phyloP scores from a whole-genome alignment of 2,329 filamentous ascomycete species.

The Colletotrichum caudatum region DNA sequence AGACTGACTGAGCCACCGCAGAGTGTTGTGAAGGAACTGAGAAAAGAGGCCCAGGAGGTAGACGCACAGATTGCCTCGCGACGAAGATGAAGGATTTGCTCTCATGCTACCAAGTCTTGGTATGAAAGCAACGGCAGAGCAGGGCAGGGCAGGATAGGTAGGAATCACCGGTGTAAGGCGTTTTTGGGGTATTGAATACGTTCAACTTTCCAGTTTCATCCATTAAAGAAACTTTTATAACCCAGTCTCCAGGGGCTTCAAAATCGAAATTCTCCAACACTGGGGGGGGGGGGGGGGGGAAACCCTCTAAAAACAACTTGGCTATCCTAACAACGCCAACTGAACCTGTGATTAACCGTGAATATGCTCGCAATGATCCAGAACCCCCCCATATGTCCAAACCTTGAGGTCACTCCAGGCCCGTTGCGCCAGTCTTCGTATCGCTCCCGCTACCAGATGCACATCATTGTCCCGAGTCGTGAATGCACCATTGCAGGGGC shows the following conservation, averaged over 20 bases:
- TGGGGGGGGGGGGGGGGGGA: too few species aligned
- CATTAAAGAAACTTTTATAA: constrained; percentile 35
- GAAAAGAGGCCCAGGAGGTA: constrained; percentile 66
- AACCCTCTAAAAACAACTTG: too few species aligned
- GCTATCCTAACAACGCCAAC: constrained; percentile 27
- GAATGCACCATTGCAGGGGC: constrained; percentile 32
- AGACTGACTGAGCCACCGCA: constrained; percentile 46
- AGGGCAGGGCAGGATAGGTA: constrained; percentile 1
- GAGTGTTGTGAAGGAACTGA: constrained; percentile 71
- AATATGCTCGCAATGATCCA: constrained; percentile 26
- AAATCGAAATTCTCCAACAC: constrained; percentile 1
- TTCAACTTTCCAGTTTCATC: constrained; percentile 10
- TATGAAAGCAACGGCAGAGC: constrained; percentile 22
- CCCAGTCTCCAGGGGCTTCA: constrained; percentile 27
- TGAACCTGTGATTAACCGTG: constrained; percentile 10
- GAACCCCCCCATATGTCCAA: constrained; percentile 35
- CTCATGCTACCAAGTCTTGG: background rate
- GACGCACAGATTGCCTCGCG: constrained; percentile 55
- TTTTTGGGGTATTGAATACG: constrained; percentile 30
- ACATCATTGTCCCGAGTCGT: constrained; percentile 19
- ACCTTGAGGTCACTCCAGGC: constrained; percentile 20
- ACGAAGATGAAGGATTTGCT: constrained; percentile 40
- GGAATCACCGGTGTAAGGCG: constrained; percentile 12
- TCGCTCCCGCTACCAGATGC: background rate
- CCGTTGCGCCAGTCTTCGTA: constrained; percentile 27